These are phyloP conservation scores for Heracleum sosnowskyi DNA, from an alignment of 129 eudicot genomes.

Conservation along the genomic window DNA sequence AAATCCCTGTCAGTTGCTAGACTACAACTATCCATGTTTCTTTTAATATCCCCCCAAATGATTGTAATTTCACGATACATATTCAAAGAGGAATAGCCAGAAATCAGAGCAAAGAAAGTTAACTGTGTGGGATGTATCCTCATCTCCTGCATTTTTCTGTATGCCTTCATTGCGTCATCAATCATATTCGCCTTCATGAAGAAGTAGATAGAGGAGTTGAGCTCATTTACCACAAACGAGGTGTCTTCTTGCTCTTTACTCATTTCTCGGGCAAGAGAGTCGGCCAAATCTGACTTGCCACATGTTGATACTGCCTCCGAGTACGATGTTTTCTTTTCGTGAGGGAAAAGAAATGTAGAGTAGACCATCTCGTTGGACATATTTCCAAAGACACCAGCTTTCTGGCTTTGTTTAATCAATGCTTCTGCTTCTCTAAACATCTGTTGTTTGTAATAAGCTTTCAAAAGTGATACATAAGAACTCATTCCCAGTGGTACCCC, in stretches of 20 bases:
- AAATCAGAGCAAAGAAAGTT: slow-evolving; percentile 48
- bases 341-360: slow-evolving; percentile 11
- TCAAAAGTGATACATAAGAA: slow-evolving; percentile 41
- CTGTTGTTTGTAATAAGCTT: slow-evolving; percentile 46
- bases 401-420: slow-evolving; percentile 42
- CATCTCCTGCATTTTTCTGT: slow-evolving; percentile 60
- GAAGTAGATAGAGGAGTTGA: slow-evolving; percentile 77
- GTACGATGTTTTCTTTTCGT: not conserved
- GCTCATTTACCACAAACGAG: slow-evolving; percentile 28
- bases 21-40: slow-evolving; percentile 34
- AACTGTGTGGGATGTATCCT: slow-evolving; percentile 47
- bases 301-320: not conserved
- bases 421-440: slow-evolving; percentile 67
- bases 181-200: slow-evolving; percentile 84
- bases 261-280: slow-evolving; percentile 35
- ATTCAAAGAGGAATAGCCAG: slow-evolving; percentile 59
- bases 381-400: slow-evolving; percentile 31
- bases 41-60: slow-evolving; percentile 87
- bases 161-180: slow-evolving; percentile 66
- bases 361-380: slow-evolving; percentile 10
- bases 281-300: slow-evolving; percentile 33
- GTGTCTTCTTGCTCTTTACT: slow-evolving; percentile 24
- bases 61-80: slow-evolving; percentile 77
- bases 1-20: slow-evolving; percentile 40
- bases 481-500: slow-evolving; percentile 16